A percentile compares a stretch with the other conserved stretches of the same genome.
These are phyloP conservation scores for Aspergillus novoparasiticus DNA, from an alignment of 2,329 filamentous ascomycete genomes.

Conservation along the genomic window DNA sequence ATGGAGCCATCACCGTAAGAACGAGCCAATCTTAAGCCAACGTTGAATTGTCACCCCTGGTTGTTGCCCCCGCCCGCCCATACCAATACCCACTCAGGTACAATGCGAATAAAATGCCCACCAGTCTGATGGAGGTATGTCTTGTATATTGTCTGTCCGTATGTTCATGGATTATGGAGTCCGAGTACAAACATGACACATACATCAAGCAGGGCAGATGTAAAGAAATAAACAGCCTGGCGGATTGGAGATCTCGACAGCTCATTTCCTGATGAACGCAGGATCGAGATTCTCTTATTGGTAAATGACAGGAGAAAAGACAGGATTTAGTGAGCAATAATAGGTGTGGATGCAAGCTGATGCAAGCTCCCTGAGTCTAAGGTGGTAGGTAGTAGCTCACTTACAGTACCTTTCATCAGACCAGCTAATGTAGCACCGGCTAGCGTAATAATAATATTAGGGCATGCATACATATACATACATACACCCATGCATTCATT, in stretches of 20 bases:
- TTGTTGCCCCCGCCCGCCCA: not conserved
- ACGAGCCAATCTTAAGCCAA: slow-evolving; percentile 2
- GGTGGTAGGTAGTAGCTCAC: not conserved
- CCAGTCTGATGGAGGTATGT: not conserved
- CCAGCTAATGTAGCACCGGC: not conserved
- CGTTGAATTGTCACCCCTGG: not conserved
- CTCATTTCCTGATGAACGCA: not conserved
- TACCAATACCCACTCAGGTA: not conserved
- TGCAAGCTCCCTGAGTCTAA: slow-evolving; percentile 1
- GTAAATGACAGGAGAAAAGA: not conserved
- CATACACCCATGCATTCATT: not conserved
- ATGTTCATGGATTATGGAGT: not conserved
- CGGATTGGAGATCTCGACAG: not conserved
- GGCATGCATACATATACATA: slow-evolving; percentile 1
- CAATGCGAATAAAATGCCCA: not conserved
- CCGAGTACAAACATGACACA: not conserved
- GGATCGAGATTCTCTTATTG: not conserved
- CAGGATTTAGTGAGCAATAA: slow-evolving; percentile 1
- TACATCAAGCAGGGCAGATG: not conserved
- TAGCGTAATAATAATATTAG: not conserved
- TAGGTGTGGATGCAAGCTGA: slow-evolving; percentile 3
- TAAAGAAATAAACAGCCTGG: not conserved
- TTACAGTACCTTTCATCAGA: not conserved
- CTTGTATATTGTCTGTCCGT: not conserved
- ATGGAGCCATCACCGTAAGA: not conserved